Evolutionary conservation across 352 stramenopile genomes (phyloP).

Genomic region (Pythium periplocum): DNA sequence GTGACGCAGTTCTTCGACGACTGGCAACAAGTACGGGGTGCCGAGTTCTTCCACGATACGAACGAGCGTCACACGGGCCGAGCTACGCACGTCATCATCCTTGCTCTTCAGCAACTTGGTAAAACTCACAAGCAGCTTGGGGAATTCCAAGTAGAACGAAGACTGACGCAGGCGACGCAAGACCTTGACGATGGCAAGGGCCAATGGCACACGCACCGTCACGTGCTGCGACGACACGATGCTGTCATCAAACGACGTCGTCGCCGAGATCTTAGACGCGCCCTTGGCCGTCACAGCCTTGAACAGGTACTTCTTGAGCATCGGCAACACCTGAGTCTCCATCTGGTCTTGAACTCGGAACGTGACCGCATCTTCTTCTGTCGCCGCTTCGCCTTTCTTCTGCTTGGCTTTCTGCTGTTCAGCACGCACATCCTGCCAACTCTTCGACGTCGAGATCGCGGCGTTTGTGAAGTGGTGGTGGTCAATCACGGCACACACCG

Average conservation of each 20-base stretch:
- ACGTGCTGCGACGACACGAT: conserved; percentile 42
- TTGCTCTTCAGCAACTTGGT: conserved; percentile 87
- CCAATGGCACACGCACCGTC: conserved; percentile 89
- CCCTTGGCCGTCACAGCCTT: conserved; percentile 86
- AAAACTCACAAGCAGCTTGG: conserved; percentile 91
- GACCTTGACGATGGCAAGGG: conserved; percentile 96
- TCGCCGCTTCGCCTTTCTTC: conserved; percentile 3
- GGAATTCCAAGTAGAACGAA: conserved; percentile 92
- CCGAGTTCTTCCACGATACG: conserved; percentile 92
- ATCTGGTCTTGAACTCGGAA: conserved; percentile 81
- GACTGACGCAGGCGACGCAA: conserved; percentile 88
- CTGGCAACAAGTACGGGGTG: conserved; percentile 74
- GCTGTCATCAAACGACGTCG: conserved; percentile 43
- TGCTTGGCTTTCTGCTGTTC: not conserved
- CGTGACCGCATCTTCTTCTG: conserved; percentile 12
- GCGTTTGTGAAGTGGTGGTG: conserved; percentile 92
- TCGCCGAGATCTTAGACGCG: conserved; percentile 22
- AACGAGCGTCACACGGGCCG: conserved; percentile 91
- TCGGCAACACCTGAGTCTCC: conserved; percentile 73
- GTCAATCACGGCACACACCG: conserved; percentile 94
- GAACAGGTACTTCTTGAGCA: conserved; percentile 83
- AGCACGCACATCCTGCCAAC: conserved; percentile 12
- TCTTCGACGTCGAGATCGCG: conserved; percentile 4
- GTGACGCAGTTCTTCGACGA: conserved; percentile 81
- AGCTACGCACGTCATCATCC: conserved; percentile 90